Evolutionary conservation across 2,329 filamentous ascomycete genomes (phyloP), one percentile per base, ranked within the genome.

Genomic region (Cryphonectria japonica): DNA sequence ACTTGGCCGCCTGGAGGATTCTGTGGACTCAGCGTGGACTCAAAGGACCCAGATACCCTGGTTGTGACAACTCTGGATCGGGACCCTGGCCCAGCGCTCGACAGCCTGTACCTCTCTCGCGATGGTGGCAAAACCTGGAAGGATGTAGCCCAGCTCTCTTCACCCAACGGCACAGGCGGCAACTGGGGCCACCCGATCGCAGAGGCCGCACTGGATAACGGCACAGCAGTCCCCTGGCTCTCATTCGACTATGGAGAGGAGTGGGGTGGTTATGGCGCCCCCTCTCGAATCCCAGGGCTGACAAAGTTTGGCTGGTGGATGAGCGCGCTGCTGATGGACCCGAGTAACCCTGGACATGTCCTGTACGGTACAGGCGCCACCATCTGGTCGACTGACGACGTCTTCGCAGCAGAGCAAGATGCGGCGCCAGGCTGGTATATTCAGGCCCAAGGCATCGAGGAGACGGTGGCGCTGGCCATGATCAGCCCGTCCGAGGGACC

Each of bases 261-360:
- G 11, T 69, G 68, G 68, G 61, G 50, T 7, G 68, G 68, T 2
- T 69, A 69, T 19, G 68, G 68, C 1, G 68, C 68, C 9, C 61
- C 68, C 2, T 65, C 61, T 3, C 68, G 61, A n/a, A 37, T 69
- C 32, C 43, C 59, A 11, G 61, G 68, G 19, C 68, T 69, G 50
- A 59, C 68, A 1, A 69, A 69, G 52, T 59, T 69, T 52, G 68
- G 68, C 6, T 69, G 68, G 68, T 69, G 68, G 68, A 69, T 69
- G 68, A 69, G 61, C 16, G 68, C 68, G 2, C 39, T 69, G 34
- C 68, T 69, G 16, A 29, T 69, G 39, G 68, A 69, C 19, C 68
- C 68, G 9, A 29, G 19, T 13, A 46, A 34, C 2, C 62, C 68
- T 0, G 61, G 68, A 3, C 61, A 63, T n/a, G 61, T 69, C 11